These are phyloP conservation scores for Conringia planisiliqua DNA, from an alignment of 345 rosid species.

Conservation along the genomic window DNA sequence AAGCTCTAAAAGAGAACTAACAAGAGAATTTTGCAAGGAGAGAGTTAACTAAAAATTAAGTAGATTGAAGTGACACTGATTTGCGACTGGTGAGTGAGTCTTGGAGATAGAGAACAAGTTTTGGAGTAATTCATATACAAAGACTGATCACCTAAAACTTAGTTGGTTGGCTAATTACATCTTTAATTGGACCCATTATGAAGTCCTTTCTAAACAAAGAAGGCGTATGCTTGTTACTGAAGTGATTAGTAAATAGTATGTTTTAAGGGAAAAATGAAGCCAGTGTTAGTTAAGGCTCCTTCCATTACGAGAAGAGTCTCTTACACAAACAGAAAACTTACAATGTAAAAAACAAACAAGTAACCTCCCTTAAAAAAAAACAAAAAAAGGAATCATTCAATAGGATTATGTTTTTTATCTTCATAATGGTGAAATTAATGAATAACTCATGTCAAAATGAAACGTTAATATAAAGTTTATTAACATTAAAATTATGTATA, in stretches of 20 bases:
- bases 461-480: neutral
- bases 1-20: neutral
- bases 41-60: neutral
- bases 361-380: no score
- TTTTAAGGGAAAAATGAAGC: neutral
- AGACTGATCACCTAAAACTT: constrained; percentile 22
- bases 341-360: neutral
- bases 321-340: neutral
- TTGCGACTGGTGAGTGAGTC: neutral
- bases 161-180: constrained; percentile 7
- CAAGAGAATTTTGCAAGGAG: neutral
- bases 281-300: neutral
- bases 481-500: neutral
- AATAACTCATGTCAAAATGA: neutral
- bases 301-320: neutral
- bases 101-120: neutral
- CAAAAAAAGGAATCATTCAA: no score
- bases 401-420: neutral
- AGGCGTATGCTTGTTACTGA: constrained; percentile 6
- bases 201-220: constrained; percentile 14
- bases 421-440: neutral
- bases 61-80: constrained; percentile 11
- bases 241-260: neutral
- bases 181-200: neutral
- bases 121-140: neutral